Evolutionary conservation across 192 early-diverging fungal species (phyloP), one percentile per base, ranked within the genome.

Genomic region (Thamnidium elegans): DNA sequence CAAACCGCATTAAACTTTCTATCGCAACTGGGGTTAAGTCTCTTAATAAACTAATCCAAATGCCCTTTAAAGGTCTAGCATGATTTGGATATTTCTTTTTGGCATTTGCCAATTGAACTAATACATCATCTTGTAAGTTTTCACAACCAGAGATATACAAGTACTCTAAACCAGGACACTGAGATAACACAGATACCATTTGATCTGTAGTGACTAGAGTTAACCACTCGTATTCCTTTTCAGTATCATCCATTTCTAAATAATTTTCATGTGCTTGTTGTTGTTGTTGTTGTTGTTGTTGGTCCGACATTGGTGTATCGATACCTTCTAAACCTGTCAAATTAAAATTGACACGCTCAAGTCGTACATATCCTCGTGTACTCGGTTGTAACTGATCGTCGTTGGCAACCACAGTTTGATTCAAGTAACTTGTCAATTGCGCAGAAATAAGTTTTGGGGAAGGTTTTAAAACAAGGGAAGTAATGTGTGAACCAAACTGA

Each of bases 171-270:
- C 47, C 15, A 32, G 50, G 31, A 34, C 67, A 68, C 8, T 42
- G 59, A 3, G n/a, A 7, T 7, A 68, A 1, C 1, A 62, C 67
- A 53, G 9, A 21, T 11, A 30, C 50, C 17, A 61, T 32, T 13
- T 68, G 51, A 6, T 55, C 20, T 8, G 61, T 51, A 10, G 43
- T 62, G 3, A 68, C 67, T 9, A 26, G 19, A 2, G 58, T 32
- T 3, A 68, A 34, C 67, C 67, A 68, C n/a, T 68, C 67, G 20
- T 51, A 50, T 11, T 61, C 59, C 44, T 68, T 68, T 17, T 34
- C 14, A 6, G 59, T 46, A 9, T 39, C 53, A 55, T 68, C 59
- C 9, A 68, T 42, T 55, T 68, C 67, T 13, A 10, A 17, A 55
- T 68, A 62, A 26, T 68, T 68, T 62, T 68, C 67, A 8, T 58